These are phyloP conservation scores for Termitomyces sp. DNA, from an alignment of 768 basidiomycete genomes.

Conservation along the genomic window DNA sequence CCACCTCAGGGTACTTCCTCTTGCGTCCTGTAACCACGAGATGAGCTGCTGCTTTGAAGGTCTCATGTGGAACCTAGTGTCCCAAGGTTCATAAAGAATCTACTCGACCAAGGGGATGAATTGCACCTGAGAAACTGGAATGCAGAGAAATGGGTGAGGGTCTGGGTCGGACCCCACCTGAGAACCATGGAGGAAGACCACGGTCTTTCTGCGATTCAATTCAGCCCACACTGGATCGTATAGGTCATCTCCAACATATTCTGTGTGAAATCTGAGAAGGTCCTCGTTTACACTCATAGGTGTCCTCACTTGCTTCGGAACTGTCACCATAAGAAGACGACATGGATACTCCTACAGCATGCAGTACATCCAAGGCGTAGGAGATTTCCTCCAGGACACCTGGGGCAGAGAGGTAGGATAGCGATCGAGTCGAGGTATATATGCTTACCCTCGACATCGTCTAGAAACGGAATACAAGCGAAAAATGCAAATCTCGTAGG, in stretches of 20 bases:
- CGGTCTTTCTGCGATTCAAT: constrained; percentile 48
- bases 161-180: constrained; percentile 60
- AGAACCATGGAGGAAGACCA: constrained; percentile 70
- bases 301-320: constrained; percentile 40
- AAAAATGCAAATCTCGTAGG: constrained; percentile 65
- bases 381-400: constrained; percentile 56
- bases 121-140: constrained; percentile 61
- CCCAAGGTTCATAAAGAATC: background rate
- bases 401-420: constrained; percentile 16
- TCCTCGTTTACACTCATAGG: background rate
- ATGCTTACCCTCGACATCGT: constrained; percentile 51
- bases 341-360: constrained; percentile 59
- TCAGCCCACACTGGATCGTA: constrained; percentile 71
- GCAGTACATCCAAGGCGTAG: constrained; percentile 53
- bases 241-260: constrained; percentile 57
- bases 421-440: background rate
- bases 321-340: constrained; percentile 64
- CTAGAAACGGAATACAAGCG: constrained; percentile 55
- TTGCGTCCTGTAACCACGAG: constrained; percentile 68
- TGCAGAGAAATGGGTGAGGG: constrained; percentile 57
- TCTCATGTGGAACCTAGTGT: constrained; percentile 70
- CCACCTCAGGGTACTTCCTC: constrained; percentile 51
- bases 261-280: constrained; percentile 24
- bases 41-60: constrained; percentile 76
- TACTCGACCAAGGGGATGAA: background rate